These are phyloP conservation scores for Bolboschoenus planiculmis DNA, from an alignment of 176 grass and related monocot genomes.

Conservation along the genomic window DNA sequence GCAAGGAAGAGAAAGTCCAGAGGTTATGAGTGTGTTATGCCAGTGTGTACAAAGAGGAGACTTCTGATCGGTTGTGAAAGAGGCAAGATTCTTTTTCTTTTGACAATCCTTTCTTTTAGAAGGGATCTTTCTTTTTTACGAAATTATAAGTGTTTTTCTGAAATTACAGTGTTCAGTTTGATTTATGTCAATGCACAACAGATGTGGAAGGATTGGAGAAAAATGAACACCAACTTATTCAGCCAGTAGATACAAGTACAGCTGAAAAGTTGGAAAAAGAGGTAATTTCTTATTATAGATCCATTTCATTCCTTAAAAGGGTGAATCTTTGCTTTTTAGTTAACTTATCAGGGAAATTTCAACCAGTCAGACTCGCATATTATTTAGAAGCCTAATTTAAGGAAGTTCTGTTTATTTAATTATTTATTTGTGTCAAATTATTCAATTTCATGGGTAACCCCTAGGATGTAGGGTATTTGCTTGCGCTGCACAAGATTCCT, in stretches of 20 bases:
- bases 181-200: neutral
- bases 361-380: neutral
- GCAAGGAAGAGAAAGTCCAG: slow-evolving; percentile 60
- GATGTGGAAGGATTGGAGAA: slow-evolving; percentile 13
- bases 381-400: neutral
- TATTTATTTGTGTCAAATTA: neutral
- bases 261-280: slow-evolving; percentile 15
- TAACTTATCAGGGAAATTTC: neutral
- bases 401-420: neutral
- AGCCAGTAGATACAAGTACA: neutral
- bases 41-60: slow-evolving; percentile 30
- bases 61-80: slow-evolving; percentile 30
- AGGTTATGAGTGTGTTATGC: neutral
- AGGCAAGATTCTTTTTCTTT: slow-evolving; percentile 37
- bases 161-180: neutral
- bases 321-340: neutral
- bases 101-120: neutral
- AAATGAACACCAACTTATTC: neutral
- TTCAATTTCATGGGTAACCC: neutral
- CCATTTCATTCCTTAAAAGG: neutral
- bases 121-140: neutral
- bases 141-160: neutral
- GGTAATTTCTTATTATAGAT: slow-evolving; percentile 18
- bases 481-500: neutral
- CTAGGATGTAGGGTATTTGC: neutral